These are phyloP conservation scores for Salix arbutifolia DNA, from an alignment of 345 rosid genomes.

Conservation along the genomic window DNA sequence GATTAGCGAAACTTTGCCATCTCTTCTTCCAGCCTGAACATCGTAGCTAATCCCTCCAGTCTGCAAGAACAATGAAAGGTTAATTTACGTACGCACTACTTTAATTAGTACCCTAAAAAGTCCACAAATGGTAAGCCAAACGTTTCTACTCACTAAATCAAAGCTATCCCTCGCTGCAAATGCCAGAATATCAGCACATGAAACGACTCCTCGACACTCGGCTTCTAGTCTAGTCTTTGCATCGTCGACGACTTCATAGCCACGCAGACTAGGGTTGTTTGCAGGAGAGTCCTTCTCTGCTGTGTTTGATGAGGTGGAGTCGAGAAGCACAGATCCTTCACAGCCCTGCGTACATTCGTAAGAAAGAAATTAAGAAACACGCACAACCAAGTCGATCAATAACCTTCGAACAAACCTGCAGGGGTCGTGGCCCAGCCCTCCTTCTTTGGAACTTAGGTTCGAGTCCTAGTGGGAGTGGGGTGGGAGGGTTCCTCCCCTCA, in stretches of 20 bases:
- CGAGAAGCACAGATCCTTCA: conserved; percentile 48
- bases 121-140: not conserved
- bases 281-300: conserved; percentile 51
- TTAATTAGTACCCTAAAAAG: not conserved
- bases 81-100: no score
- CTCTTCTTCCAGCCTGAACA: conserved; percentile 61
- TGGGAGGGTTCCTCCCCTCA: no score
- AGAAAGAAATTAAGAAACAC: not conserved
- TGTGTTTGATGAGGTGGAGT: conserved; percentile 41
- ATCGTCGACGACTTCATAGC: conserved; percentile 45
- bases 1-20: conserved; percentile 44
- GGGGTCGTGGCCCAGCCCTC: no score
- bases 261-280: conserved; percentile 46
- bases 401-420: not conserved
- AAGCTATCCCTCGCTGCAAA: conserved; percentile 51
- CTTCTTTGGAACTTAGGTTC: no score
- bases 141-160: conserved; percentile 30
- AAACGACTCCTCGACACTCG: conserved; percentile 43
- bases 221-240: conserved; percentile 42
- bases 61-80: conserved; percentile 8
- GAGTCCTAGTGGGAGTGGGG: no score
- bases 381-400: not conserved
- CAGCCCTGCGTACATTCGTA: conserved; percentile 34
- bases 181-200: conserved; percentile 57
- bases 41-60: conserved; percentile 43